Percentiles rank a stretch among this genome's conserved stretches.
These are phyloP conservation scores for Curvularia sp. DNA, from an alignment of 2,329 filamentous ascomycete genomes.

Conservation along the genomic window DNA sequence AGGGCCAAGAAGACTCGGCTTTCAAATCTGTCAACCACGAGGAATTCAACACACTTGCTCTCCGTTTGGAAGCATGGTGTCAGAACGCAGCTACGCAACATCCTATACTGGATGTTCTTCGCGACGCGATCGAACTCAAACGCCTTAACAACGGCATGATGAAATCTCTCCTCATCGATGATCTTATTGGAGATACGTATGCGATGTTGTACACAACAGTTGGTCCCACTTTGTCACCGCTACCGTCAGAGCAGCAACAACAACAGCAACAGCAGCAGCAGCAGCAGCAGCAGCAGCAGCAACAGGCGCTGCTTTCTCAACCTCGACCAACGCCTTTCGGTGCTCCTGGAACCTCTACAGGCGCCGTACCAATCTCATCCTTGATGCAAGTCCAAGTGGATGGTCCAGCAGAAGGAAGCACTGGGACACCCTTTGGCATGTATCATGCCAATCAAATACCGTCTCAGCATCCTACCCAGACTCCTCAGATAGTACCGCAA, in stretches of 20 bases:
- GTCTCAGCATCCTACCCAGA: conserved; percentile 22
- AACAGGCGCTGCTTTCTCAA: conserved; percentile 26
- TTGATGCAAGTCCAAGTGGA: conserved; percentile 46
- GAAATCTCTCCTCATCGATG: conserved; percentile 85
- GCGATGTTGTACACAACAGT: conserved; percentile 75
- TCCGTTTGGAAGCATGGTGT: conserved; percentile 66
- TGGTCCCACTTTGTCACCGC: conserved; percentile 62
- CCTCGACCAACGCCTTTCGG: too few relatives aligned
- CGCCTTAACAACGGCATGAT: conserved; percentile 86
- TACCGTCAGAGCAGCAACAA: conserved; percentile 53
- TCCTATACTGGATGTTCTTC: conserved; percentile 66
- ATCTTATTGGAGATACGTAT: conserved; percentile 92
- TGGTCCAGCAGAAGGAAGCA: conserved; percentile 27
- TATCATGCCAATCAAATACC: conserved; percentile 38
- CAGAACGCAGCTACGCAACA: conserved; percentile 57
- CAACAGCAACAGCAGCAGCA: conserved; percentile 39
- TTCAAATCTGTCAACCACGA: conserved; percentile 71
- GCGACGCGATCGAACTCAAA: conserved; percentile 73
- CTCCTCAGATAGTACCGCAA: conserved; percentile 24
- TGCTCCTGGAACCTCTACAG: conserved; percentile 6
- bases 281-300: conserved; percentile 41
- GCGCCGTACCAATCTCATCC: conserved; percentile 39
- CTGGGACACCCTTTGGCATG: conserved; percentile 34
- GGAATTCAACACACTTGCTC: conserved; percentile 67
- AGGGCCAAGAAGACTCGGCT: conserved; percentile 68